Conservation (phyloP, 768 basidiomycete genomes). For the Gelatoporia subvermispora region DNA sequence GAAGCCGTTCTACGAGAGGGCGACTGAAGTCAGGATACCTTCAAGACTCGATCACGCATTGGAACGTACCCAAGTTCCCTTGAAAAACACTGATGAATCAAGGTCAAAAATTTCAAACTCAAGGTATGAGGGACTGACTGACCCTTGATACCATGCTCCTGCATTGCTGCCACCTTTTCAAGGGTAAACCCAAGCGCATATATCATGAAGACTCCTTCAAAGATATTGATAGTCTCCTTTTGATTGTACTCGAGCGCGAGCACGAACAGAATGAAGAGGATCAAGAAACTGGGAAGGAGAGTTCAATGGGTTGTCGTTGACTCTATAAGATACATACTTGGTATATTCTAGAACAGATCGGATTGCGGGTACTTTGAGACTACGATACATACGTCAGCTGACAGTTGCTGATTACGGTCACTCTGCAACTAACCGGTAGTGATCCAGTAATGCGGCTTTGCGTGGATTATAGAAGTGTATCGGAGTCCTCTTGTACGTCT, state of each 20-base stretch:
- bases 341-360: conserved; percentile 86
- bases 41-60: conserved; percentile 3
- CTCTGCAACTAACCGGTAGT: conserved; percentile 66
- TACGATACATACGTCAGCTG: conserved; percentile 23
- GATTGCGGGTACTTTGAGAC: conserved; percentile 89
- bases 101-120: neutral
- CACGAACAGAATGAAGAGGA: conserved; percentile 76
- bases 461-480: conserved; percentile 94
- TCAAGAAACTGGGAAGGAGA: conserved; percentile 53
- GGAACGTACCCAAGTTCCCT: conserved; percentile 70
- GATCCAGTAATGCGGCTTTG: conserved; percentile 89
- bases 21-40: neutral
- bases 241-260: conserved; percentile 74
- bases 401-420: no score
- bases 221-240: conserved; percentile 51
- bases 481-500: conserved; percentile 92
- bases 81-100: conserved; percentile 60
- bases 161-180: conserved; percentile 92
- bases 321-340: conserved; percentile 50
- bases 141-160: conserved; percentile 93
- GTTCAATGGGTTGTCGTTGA: conserved; percentile 5
- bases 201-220: conserved; percentile 75
- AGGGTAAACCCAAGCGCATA: conserved; percentile 81
- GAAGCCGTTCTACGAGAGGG: conserved; percentile 69
- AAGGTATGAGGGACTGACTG: neutral